phyloP scores from a whole-genome alignment of 2,329 filamentous ascomycete species.

The Apiospora hydei region DNA sequence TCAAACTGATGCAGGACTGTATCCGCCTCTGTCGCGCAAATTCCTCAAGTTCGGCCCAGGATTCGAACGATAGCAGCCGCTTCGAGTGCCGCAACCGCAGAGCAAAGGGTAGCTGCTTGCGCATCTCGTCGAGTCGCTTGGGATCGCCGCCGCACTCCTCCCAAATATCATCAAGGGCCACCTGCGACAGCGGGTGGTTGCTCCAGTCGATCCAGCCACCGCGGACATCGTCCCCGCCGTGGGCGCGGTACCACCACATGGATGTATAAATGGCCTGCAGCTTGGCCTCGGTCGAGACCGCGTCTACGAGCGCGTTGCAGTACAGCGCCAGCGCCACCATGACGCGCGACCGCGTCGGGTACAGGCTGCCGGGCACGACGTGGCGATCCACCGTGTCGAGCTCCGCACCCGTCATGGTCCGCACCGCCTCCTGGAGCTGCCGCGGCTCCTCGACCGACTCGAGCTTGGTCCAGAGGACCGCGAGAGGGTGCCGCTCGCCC shows the following conservation, averaged over 20 bases:
- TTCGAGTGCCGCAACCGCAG: background rate
- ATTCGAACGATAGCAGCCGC: background rate
- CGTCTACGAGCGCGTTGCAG: constrained; percentile 2
- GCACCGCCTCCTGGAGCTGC: background rate
- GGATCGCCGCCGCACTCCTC: background rate
- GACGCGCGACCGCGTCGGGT: constrained; percentile 16
- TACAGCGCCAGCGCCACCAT: constrained; percentile 16
- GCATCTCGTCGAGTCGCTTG: background rate
- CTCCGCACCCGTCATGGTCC: constrained; percentile 15
- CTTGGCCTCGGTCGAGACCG: constrained; percentile 16
- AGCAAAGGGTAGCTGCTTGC: background rate
- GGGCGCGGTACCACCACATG: constrained; percentile 11
- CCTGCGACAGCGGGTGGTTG: constrained; percentile 4
- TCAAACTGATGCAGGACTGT: background rate
- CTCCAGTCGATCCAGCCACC: constrained; percentile 8
- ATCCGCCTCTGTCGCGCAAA: background rate
- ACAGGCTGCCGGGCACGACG: background rate
- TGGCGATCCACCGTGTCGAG: constrained; percentile 14
- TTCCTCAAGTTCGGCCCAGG: constrained; percentile 1
- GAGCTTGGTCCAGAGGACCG: background rate
- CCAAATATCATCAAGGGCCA: constrained; percentile 9
- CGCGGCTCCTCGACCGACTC: background rate
- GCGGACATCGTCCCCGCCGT: background rate
- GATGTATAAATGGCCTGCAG: constrained; percentile 4
- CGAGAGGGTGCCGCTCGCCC: constrained; percentile 11